A percentile compares a stretch with the other conserved stretches of the same genome.
These are phyloP conservation scores for Seminavis robusta DNA, from an alignment of 108 stramenopile species.

Conservation along the genomic window DNA sequence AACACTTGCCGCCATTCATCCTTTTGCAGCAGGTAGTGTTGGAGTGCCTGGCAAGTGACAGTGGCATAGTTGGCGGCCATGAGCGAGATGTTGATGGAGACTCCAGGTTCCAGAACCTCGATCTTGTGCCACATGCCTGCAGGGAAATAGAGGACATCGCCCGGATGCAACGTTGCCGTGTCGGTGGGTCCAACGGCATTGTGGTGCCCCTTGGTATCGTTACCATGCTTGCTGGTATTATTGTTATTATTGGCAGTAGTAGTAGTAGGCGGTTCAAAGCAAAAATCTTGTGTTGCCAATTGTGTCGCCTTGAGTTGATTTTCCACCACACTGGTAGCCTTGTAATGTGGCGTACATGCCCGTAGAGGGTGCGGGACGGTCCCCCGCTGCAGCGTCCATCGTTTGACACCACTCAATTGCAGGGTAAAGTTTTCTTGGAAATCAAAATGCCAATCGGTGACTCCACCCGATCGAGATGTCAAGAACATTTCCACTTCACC, in stretches of 20 bases:
- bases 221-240: constrained; percentile 1
- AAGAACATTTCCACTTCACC: constrained; percentile 93
- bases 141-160: constrained; percentile 91
- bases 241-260: neutral
- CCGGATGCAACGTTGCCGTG: constrained; percentile 55
- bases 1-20: constrained; percentile 67
- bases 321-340: constrained; percentile 61
- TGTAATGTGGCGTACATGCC: constrained; percentile 89
- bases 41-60: constrained; percentile 58
- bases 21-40: constrained; percentile 59
- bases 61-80: constrained; percentile 84
- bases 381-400: constrained; percentile 76
- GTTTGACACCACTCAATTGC: constrained; percentile 78
- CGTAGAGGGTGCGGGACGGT: constrained; percentile 66
- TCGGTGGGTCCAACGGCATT: constrained; percentile 55
- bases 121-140: constrained; percentile 91
- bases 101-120: constrained; percentile 74
- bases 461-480: constrained; percentile 38
- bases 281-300: constrained; percentile 25
- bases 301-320: constrained; percentile 80
- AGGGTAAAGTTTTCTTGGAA: constrained; percentile 96
- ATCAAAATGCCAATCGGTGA: constrained; percentile 87
- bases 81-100: constrained; percentile 83
- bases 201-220: constrained; percentile 31
- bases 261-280: no score